Evolutionary conservation across 2,329 filamentous ascomycete species (phyloP), one percentile per base, ranked within the genome.

Genomic region (Alternaria incomplexa): DNA sequence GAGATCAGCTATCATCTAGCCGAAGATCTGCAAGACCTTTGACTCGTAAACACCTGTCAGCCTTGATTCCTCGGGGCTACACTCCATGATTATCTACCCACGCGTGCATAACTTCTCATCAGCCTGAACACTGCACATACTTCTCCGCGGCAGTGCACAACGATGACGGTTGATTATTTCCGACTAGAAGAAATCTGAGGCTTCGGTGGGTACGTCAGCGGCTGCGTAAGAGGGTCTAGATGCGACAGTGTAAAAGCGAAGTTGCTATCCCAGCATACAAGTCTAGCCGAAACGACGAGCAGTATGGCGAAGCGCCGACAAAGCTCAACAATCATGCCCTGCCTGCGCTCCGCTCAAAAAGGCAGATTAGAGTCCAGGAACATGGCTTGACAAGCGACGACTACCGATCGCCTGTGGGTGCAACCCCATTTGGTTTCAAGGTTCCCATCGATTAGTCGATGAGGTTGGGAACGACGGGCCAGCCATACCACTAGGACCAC

Each of bases 261-360:
- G 55, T 47, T 59, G 45, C 23, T 25, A 44, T 20, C 45, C 20
- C 28, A 17, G 17, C 32, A 50, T 26, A 22, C 53, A 54, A 48
- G 55, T 53, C 40, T 56, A 62, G 52, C 52, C 62, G 61, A 70
- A 70, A 70, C 68, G 52, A 57, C 61, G 64, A 65, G 56, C 58
- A 64, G 66, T 69, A 58, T 70, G 66, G 66, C 68, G 68, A 69
- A 69, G 68, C 68, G 68, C 68, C 68, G 56, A 44, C 60, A 56
- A 30, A 52, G 32, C 51, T 64, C 53, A 59, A 56, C 58, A 66
- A 54, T 62, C 45, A 66, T 61, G 63, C 59, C 55, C 52, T 61
- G 55, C 56, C 55, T 48, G 56, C 59, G 43, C 44, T 58, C 26
- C 44, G 45, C 60, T 45, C 44, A 54, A 50, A 58, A 52, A 45